These are phyloP conservation scores for Penicillium manginii DNA, from an alignment of 495 filamentous ascomycete species.

Conservation along the genomic window DNA sequence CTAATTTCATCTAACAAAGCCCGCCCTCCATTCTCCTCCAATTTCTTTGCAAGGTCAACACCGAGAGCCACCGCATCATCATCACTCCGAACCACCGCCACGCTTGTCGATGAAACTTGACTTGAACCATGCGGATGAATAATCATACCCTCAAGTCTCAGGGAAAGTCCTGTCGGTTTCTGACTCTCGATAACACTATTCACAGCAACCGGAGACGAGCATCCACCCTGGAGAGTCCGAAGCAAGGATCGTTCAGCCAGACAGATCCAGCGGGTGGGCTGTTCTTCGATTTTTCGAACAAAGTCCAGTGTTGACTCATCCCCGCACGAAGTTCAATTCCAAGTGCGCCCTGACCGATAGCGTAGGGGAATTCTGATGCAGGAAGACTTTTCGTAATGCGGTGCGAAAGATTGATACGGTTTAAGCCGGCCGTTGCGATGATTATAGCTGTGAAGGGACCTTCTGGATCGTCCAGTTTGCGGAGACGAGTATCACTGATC, in stretches of 20 bases:
- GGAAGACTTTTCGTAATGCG: conserved; percentile 12
- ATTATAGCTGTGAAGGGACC: conserved; percentile 14
- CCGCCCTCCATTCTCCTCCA: conserved; percentile 12
- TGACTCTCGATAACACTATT: conserved; percentile 1
- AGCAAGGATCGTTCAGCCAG: conserved; percentile 14
- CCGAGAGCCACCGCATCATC: conserved; percentile 11
- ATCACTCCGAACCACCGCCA: conserved; percentile 4
- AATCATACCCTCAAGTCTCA: conserved; percentile 10
- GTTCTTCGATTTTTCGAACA: conserved; percentile 13
- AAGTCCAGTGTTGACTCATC: conserved; percentile 4
- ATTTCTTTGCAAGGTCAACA: background rate
- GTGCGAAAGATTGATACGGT: conserved; percentile 11
- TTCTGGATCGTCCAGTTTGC: conserved; percentile 12
- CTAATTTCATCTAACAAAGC: conserved; percentile 12
- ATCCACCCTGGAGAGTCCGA: conserved; percentile 13
- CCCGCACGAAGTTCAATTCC: conserved; percentile 11
- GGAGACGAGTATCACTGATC: conserved; percentile 13
- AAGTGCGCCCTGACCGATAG: conserved; percentile 14
- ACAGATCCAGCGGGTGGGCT: conserved; percentile 13
- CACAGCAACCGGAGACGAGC: conserved; percentile 15
- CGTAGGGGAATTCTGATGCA: conserved; percentile 14
- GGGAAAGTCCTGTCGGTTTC: background rate
- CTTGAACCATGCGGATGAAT: conserved; percentile 16
- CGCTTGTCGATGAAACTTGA: background rate
- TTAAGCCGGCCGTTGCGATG: conserved; percentile 14